These are phyloP conservation scores for Neurospora intermedia DNA, from an alignment of 495 filamentous ascomycete genomes.

Conservation along the genomic window DNA sequence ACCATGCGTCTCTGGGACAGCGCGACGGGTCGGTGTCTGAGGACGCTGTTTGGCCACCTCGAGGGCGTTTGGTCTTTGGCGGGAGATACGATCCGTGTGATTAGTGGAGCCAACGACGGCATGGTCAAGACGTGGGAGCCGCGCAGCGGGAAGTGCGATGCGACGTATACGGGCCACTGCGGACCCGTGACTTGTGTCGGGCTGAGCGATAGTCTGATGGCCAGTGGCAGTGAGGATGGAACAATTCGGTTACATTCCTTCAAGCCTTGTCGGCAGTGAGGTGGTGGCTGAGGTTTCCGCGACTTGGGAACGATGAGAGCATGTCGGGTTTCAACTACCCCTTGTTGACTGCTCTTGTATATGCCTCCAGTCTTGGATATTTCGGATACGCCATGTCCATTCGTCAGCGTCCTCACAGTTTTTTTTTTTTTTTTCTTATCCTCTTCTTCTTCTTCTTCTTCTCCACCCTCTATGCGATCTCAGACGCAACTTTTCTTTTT, in stretches of 20 bases:
- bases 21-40: constrained; percentile 65
- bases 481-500: neutral
- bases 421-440: too few species aligned
- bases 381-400: neutral
- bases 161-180: constrained; percentile 80
- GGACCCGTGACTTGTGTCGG: constrained; percentile 64
- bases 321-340: constrained; percentile 2
- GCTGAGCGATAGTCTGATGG: constrained; percentile 75
- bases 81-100: constrained; percentile 79
- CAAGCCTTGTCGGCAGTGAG: constrained; percentile 22
- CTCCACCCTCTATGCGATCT: neutral
- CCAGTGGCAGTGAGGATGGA: constrained; percentile 85
- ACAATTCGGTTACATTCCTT: constrained; percentile 84
- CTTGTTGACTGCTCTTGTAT: neutral
- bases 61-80: constrained; percentile 94
- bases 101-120: constrained; percentile 81
- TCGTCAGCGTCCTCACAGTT: too few species aligned
- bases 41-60: constrained; percentile 91
- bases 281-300: constrained; percentile 27
- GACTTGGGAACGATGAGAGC: constrained; percentile 26
- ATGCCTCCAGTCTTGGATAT: neutral
- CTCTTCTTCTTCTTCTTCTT: neutral
- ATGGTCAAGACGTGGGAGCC: constrained; percentile 98
- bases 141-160: constrained; percentile 76
- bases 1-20: constrained; percentile 94